Evolutionary conservation across 148 eudicot species (phyloP).

Genomic region (Rhododendron griersonianum): DNA sequence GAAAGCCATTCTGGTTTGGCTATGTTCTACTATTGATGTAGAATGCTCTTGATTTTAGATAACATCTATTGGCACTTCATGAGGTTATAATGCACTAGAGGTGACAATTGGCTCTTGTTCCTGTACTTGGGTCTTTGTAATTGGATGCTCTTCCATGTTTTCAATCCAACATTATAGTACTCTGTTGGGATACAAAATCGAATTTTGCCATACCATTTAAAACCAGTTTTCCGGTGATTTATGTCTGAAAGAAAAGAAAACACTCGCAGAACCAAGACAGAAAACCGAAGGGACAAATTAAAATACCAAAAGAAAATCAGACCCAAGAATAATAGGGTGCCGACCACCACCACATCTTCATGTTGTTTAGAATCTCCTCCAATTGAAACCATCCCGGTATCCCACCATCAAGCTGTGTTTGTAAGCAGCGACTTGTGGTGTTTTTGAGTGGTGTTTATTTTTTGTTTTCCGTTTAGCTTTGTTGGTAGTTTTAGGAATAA

Average conservation of each 20-base stretch:
- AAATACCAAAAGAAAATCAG: background rate
- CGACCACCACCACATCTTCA: background rate
- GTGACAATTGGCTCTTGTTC: background rate
- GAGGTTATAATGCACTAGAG: background rate
- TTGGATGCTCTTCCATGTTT: background rate
- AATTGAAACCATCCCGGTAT: background rate
- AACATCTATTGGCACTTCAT: background rate
- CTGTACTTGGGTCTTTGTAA: background rate
- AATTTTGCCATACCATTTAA: too few relatives aligned
- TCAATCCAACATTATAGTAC: too few relatives aligned
- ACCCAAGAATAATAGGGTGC: background rate
- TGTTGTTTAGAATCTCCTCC: background rate
- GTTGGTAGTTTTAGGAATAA: background rate
- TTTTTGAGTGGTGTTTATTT: background rate
- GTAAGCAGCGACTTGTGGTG: background rate
- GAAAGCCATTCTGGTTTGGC: background rate
- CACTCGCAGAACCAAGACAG: background rate
- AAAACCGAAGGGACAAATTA: background rate
- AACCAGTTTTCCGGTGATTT: too few relatives aligned
- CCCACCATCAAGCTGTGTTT: background rate
- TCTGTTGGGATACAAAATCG: too few relatives aligned
- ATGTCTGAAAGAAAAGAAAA: too few relatives aligned
- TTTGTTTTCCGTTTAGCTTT: background rate
- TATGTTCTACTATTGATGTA: background rate
- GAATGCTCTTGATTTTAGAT: background rate